phyloP scores from a whole-genome alignment of 2,329 filamentous ascomycete species.

The Colletotrichum godetiae region DNA sequence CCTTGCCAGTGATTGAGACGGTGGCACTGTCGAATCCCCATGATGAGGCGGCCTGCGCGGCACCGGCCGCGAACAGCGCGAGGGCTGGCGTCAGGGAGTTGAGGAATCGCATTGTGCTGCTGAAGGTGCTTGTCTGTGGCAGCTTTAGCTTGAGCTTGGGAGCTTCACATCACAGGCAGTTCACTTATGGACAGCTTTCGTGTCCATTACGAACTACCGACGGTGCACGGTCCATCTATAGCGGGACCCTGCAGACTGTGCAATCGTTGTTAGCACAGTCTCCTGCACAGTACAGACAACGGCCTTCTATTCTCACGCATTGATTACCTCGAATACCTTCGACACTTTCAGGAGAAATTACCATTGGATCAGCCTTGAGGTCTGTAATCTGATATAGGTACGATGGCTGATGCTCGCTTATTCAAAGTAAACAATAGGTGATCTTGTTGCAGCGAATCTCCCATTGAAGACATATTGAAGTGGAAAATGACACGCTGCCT shows the following conservation, averaged over 20 bases:
- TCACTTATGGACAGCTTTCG: conserved; percentile 39
- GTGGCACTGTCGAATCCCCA: conserved; percentile 83
- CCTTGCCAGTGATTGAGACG: conserved; percentile 74
- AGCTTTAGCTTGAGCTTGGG: conserved; percentile 25
- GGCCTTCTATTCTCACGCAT: no score
- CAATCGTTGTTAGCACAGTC: not conserved
- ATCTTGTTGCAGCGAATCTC: not conserved
- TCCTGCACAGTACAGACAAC: not conserved
- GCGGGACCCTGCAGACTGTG: conserved; percentile 7
- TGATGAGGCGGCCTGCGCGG: conserved; percentile 64
- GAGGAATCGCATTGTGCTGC: conserved; percentile 54
- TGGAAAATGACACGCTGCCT: not conserved
- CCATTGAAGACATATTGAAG: not conserved
- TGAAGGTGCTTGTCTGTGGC: conserved; percentile 34
- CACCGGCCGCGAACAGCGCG: conserved; percentile 61
- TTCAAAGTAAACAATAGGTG: no score
- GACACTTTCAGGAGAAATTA: not conserved
- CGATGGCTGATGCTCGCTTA: no score
- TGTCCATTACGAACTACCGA: conserved; percentile 33
- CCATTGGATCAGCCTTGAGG: not conserved
- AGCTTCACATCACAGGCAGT: conserved; percentile 30
- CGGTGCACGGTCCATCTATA: conserved; percentile 21
- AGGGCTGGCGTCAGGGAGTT: conserved; percentile 52
- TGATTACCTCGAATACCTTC: not conserved
- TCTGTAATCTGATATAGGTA: no score